Evolutionary conservation across 1,284 basidiomycete species (phyloP).

Genomic region (Paramarasmius palmivorus): DNA sequence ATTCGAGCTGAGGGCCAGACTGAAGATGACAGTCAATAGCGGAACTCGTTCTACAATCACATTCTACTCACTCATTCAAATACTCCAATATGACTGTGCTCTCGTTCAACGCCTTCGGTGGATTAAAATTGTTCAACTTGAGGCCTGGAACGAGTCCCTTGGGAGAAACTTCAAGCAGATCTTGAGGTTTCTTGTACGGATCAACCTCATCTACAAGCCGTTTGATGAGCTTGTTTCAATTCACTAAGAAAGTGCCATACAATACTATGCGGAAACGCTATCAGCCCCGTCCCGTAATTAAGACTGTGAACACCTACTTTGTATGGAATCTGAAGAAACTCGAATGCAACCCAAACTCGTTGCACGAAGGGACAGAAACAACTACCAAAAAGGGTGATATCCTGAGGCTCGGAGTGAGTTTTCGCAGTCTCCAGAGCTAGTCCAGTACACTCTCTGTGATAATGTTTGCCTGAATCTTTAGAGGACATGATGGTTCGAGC

Average conservation of each 20-base stretch:
- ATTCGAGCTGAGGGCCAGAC: constrained; percentile 22
- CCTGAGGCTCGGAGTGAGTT: constrained; percentile 40
- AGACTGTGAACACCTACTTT: constrained; percentile 35
- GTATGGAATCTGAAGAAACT: constrained; percentile 64
- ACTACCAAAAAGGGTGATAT: constrained; percentile 66
- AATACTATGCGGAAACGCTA: constrained; percentile 10
- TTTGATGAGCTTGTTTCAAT: background rate
- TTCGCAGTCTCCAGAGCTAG: constrained; percentile 56
- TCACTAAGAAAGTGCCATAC: constrained; percentile 9
- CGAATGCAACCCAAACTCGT: constrained; percentile 68
- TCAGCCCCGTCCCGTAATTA: too few species aligned
- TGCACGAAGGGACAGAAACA: constrained; percentile 79
- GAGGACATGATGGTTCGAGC: too few species aligned
- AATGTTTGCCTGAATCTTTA: constrained; percentile 48
- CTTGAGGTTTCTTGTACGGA: constrained; percentile 78
- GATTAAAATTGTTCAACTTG: constrained; percentile 50
- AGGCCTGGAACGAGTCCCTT: constrained; percentile 80
- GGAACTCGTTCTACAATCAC: too few species aligned
- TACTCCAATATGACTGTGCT: constrained; percentile 75
- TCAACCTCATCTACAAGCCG: constrained; percentile 70
- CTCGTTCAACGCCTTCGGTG: constrained; percentile 63
- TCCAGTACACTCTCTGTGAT: constrained; percentile 61
- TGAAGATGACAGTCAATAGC: too few species aligned
- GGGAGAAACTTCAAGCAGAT: constrained; percentile 74
- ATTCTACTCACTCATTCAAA: constrained; percentile 72